Base-by-base conservation (phyloP, 257 asterid species). In the Fraxinus americana region DNA sequence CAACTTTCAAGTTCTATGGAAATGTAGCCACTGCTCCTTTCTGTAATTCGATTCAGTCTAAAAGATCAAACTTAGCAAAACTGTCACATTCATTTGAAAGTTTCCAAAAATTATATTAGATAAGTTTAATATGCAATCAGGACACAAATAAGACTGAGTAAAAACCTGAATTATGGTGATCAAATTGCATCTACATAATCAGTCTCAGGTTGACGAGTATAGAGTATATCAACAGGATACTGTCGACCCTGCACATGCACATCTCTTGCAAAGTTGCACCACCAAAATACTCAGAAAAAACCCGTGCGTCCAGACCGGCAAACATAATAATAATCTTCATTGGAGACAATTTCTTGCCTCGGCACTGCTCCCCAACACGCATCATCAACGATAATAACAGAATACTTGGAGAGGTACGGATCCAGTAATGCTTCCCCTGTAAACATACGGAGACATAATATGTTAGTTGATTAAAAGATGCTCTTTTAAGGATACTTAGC, bases 231-330 rank as follows among this genome's bases (percentile, higher is more conserved):
- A 67, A 93, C 97, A 16, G 95, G 98, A 86, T 81, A 89, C 71
- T 95, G 97, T 41, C 97, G 91, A 39, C 98, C 99, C 87, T 85
- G 93, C 74, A 93, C 96, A 82, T 93, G 98, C 78, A 95, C 97
- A 80, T 97, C 97, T 85, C 89, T 93, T 79, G n/a, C n/a, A n/a
- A n/a, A n/a, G n/a, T n/a, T n/a, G 99, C 97, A 71, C 97, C 94
- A 81, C 93, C 92, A 82, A 90, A 95, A 85, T 89, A 93, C 84
- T 90, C 93, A 1, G 97, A 95, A 80, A 95, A 95, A 45, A 83
- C 82, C 32, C 81, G 89, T 75, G 98, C 97, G 80, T 95, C 97
- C 85, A 95, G 73, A 90, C 99, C 93, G 80, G 99, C 99, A 48
- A 97, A 93, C 99, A 95, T 95, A 78, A 95, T 88, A 77, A 95